phyloP scores from a whole-genome alignment of 2,329 filamentous ascomycete genomes.

The Zasmidium citrigriseum region DNA sequence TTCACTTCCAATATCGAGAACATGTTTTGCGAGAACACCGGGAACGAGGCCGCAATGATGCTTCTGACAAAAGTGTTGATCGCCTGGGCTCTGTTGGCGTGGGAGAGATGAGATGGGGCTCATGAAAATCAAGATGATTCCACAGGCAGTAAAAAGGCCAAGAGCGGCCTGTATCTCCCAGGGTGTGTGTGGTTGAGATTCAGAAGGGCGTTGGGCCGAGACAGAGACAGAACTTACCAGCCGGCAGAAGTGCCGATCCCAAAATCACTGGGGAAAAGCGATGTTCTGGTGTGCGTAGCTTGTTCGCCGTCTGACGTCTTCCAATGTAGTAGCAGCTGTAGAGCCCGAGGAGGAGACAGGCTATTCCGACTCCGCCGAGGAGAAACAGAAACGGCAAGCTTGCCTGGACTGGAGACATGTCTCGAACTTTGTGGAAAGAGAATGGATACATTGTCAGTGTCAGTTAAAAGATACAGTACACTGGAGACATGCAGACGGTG shows the following conservation, averaged over 20 bases:
- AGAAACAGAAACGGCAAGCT: slow-evolving; percentile 66
- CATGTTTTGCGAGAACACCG: slow-evolving; percentile 41
- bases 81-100: slow-evolving; percentile 19
- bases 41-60: slow-evolving; percentile 51
- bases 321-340: slow-evolving; percentile 63
- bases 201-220: too few relatives aligned
- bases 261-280: slow-evolving; percentile 67
- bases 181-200: slow-evolving; percentile 44
- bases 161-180: slow-evolving; percentile 60
- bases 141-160: slow-evolving; percentile 65
- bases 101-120: slow-evolving; percentile 52
- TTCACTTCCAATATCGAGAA: slow-evolving; percentile 31
- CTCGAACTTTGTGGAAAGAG: slow-evolving; percentile 62
- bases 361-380: slow-evolving; percentile 61
- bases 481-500: slow-evolving; percentile 67
- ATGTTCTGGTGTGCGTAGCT: slow-evolving; percentile 58
- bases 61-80: slow-evolving; percentile 47
- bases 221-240: slow-evolving; percentile 27
- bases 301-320: slow-evolving; percentile 52
- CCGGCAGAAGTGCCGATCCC: slow-evolving; percentile 56
- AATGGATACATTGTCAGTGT: slow-evolving; percentile 63
- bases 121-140: slow-evolving; percentile 79
- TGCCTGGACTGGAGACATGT: slow-evolving; percentile 59
- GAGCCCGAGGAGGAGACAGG: slow-evolving; percentile 58
- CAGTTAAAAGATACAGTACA: slow-evolving; percentile 66